Evolutionary conservation across 1,139 yeast species (phyloP).

Genomic region (Pichia sp.): DNA sequence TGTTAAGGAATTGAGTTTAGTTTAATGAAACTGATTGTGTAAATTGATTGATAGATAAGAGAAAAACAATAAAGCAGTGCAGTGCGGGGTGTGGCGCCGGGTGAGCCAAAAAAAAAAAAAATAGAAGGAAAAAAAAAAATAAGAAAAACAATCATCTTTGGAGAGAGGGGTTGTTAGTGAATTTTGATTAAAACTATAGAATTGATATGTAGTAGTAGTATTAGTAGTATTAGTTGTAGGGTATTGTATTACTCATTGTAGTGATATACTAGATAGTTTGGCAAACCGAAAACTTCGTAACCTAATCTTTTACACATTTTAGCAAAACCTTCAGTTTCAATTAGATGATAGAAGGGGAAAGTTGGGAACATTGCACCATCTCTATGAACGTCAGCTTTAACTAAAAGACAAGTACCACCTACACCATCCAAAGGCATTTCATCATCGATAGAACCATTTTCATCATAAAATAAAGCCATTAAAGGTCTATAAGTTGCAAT

Average conservation of each 20-base stretch:
- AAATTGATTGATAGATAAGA: too few species aligned
- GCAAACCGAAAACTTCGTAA: constrained; percentile 84
- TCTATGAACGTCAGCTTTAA: constrained; percentile 94
- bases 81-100: too few species aligned
- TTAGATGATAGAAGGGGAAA: constrained; percentile 92
- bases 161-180: too few species aligned
- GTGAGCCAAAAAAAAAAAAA: too few species aligned
- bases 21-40: too few species aligned
- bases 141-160: not conserved
- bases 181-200: too few species aligned
- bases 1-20: too few species aligned
- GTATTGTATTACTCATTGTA: constrained; percentile 55
- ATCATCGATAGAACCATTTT: constrained; percentile 49
- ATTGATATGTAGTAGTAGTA: too few species aligned
- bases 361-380: constrained; percentile 99
- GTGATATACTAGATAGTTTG: constrained; percentile 89
- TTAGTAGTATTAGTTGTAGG: too few species aligned
- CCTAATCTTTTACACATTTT: constrained; percentile 95
- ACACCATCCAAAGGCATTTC: constrained; percentile 91
- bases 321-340: constrained; percentile 97
- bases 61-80: too few species aligned
- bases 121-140: too few species aligned
- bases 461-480: constrained; percentile 82
- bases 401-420: constrained; percentile 93
- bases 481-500: constrained; percentile 92